A percentile compares a stretch with the other conserved stretches of the same genome.
Evolutionary conservation across 176 grass and related monocot species (phyloP).

Genomic region (Saccharum officinarum): DNA sequence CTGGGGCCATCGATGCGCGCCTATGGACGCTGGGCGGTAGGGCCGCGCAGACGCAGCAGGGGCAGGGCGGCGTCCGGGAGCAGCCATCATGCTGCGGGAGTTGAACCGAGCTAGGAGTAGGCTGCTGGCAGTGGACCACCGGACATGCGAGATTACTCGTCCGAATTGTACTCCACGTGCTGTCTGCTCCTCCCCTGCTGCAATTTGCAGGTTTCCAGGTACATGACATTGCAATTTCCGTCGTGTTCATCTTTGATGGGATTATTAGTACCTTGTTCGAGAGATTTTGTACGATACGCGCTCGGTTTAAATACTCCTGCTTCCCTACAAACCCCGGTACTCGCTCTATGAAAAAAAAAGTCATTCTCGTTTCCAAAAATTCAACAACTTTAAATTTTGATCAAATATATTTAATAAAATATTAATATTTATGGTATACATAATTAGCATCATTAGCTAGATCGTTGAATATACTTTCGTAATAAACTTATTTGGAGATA

Average conservation of each 20-base stretch:
- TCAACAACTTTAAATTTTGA: too few species aligned
- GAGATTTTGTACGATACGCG: background rate
- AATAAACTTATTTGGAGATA: too few species aligned
- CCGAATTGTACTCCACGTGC: slow-evolving; percentile 4
- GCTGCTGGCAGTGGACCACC: slow-evolving; percentile 34
- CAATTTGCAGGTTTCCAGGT: background rate
- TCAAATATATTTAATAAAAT: too few species aligned
- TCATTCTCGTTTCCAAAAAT: too few species aligned
- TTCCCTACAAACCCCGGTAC: background rate
- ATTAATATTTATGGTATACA: too few species aligned
- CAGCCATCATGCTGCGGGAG: slow-evolving; percentile 23
- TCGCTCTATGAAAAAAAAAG: too few species aligned
- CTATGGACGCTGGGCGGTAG: background rate
- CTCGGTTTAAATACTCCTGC: background rate
- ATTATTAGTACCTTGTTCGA: background rate
- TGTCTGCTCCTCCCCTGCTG: background rate
- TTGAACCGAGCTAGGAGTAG: background rate
- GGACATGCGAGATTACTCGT: slow-evolving; percentile 35
- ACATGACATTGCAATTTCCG: background rate
- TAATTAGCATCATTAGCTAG: too few species aligned
- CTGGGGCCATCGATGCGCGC: slow-evolving; percentile 23
- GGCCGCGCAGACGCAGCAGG: background rate
- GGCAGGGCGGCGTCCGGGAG: background rate
- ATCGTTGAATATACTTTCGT: too few species aligned
- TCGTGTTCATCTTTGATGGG: background rate